Conservation (phyloP, 2,329 filamentous ascomycete genomes). For the Chaetomium sp. region DNA sequence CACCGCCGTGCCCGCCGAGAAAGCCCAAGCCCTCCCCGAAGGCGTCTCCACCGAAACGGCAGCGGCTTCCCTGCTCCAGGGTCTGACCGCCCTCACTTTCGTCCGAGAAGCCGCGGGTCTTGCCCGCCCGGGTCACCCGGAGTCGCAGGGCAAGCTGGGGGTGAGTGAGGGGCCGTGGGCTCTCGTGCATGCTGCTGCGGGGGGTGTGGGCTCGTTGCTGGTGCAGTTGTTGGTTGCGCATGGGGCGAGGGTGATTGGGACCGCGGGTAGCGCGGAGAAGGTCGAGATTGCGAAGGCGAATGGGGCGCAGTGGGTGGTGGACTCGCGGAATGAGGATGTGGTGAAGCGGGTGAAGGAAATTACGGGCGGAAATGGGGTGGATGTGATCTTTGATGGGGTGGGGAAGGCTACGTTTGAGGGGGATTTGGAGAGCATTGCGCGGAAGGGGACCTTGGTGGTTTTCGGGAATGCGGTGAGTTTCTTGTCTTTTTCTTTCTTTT, state of each 20-base stretch:
- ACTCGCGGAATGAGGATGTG: slow-evolving; percentile 57
- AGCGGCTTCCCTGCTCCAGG: slow-evolving; percentile 69
- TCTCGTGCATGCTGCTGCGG: slow-evolving; percentile 78
- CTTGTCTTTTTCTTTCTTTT: not conserved
- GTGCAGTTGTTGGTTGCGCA: slow-evolving; percentile 66
- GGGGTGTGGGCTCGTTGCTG: slow-evolving; percentile 70
- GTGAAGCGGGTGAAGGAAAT: slow-evolving; percentile 57
- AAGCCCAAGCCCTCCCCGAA: slow-evolving; percentile 54
- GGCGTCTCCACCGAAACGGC: slow-evolving; percentile 55
- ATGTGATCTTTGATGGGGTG: slow-evolving; percentile 79
- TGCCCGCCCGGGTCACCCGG: not conserved
- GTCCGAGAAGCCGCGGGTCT: slow-evolving; percentile 56
- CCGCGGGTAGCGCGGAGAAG: slow-evolving; percentile 69
- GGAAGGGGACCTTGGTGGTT: slow-evolving; percentile 70
- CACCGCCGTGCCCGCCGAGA: slow-evolving; percentile 45
- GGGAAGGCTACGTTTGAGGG: slow-evolving; percentile 79
- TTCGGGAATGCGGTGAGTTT: slow-evolving; percentile 70
- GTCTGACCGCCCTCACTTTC: slow-evolving; percentile 74
- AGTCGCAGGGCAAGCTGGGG: slow-evolving; percentile 31
- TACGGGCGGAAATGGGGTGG: slow-evolving; percentile 65
- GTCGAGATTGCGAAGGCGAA: slow-evolving; percentile 59
- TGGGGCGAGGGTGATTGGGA: slow-evolving; percentile 74
- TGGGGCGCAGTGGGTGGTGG: slow-evolving; percentile 66
- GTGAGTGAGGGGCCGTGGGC: slow-evolving; percentile 74
- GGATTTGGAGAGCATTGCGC: slow-evolving; percentile 64